Evolutionary conservation across 805 yeast genomes (phyloP).

Genomic region (Candida tibetensis): DNA sequence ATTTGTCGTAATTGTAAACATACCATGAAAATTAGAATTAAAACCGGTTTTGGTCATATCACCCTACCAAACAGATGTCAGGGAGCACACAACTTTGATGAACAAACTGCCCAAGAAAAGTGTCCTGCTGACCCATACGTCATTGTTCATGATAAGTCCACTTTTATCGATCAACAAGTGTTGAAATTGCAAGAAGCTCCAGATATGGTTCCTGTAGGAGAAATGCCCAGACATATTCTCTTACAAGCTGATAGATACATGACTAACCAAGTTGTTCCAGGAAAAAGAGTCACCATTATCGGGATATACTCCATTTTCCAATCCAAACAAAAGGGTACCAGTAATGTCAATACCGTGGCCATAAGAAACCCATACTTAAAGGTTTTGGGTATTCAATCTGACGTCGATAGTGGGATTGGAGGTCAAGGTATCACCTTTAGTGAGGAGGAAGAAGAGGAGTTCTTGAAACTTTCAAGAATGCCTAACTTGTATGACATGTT

Average conservation of each 20-base stretch:
- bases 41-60: constrained; percentile 68
- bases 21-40: constrained; percentile 60
- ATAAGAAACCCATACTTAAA: constrained; percentile 89
- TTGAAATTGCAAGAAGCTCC: constrained; percentile 95
- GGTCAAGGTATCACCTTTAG: constrained; percentile 62
- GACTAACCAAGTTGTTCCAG: constrained; percentile 90
- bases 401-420: constrained; percentile 65
- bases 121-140: constrained; percentile 94
- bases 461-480: constrained; percentile 71
- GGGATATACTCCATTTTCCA: constrained; percentile 94
- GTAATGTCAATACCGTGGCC: constrained; percentile 59
- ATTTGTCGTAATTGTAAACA: constrained; percentile 89
- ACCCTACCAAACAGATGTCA: constrained; percentile 67
- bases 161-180: constrained; percentile 93
- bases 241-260: constrained; percentile 86
- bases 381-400: constrained; percentile 83
- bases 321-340: constrained; percentile 48
- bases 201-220: constrained; percentile 98
- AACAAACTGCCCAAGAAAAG: constrained; percentile 44
- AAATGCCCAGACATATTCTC: constrained; percentile 91
- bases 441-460: constrained; percentile 94
- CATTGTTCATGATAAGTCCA: constrained; percentile 88
- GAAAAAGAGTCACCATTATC: constrained; percentile 85
- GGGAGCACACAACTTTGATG: constrained; percentile 40
- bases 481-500: constrained; percentile 87